phyloP scores from a whole-genome alignment of 371 early-diverging fungal genomes.

The Mucor plumbeus region DNA sequence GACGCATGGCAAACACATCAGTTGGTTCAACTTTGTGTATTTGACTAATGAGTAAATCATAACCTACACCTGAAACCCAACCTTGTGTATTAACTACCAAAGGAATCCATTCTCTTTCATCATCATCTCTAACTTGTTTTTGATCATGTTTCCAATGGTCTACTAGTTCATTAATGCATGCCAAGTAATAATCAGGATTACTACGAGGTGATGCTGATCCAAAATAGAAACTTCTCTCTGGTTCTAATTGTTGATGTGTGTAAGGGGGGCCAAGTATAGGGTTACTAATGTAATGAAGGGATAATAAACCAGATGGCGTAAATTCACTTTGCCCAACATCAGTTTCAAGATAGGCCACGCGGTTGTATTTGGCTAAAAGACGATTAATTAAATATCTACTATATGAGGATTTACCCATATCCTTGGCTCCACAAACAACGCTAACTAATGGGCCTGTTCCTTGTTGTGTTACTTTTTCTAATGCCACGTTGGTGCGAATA shows the following conservation, averaged over 20 bases:
- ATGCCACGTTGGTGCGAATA: background rate
- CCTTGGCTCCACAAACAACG: conserved; percentile 71
- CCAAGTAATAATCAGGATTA: conserved; percentile 74
- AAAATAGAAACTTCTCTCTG: conserved; percentile 67
- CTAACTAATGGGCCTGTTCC: conserved; percentile 44
- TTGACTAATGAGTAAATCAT: conserved; percentile 67
- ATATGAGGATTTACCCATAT: conserved; percentile 83
- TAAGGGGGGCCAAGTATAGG: conserved; percentile 83
- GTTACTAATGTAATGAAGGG: conserved; percentile 65
- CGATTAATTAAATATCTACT: conserved; percentile 68
- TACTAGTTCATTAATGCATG: conserved; percentile 60
- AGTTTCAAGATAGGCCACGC: conserved; percentile 78
- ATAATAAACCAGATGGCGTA: conserved; percentile 72
- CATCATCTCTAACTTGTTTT: conserved; percentile 11
- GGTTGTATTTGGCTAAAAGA: conserved; percentile 58
- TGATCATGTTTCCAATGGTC: conserved; percentile 53
- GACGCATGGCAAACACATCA: conserved; percentile 52
- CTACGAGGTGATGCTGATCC: conserved; percentile 69
- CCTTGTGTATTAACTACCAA: conserved; percentile 85
- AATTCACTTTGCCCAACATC: conserved; percentile 87
- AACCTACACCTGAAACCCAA: conserved; percentile 82
- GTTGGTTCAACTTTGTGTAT: conserved; percentile 58
- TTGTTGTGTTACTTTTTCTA: conserved; percentile 23
- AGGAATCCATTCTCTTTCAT: conserved; percentile 52
- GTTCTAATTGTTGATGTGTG: conserved; percentile 64